A percentile compares a stretch with the other conserved stretches of the same genome.
phyloP scores from a whole-genome alignment of 2,329 filamentous ascomycete genomes.

The Curvularia sp. region DNA sequence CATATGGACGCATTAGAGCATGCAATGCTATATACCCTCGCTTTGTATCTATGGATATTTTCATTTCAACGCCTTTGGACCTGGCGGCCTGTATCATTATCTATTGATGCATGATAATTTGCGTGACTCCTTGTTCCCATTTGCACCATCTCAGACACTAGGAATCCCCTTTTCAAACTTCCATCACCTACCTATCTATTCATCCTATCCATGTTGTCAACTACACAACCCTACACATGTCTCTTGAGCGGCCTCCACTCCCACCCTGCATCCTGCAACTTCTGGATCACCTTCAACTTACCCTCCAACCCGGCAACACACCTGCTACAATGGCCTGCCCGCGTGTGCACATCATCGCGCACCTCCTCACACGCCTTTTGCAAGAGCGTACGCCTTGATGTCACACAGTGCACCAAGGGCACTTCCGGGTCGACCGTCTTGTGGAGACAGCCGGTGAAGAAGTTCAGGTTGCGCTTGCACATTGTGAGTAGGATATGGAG shows the following conservation, averaged over 20 bases:
- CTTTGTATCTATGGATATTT: slow-evolving; percentile 1
- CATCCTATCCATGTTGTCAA: no score
- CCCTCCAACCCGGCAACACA: neutral
- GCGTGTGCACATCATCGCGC: neutral
- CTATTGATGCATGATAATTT: no score
- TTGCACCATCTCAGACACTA: no score
- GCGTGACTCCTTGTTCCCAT: no score
- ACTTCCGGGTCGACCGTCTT: neutral
- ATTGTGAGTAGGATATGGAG: neutral
- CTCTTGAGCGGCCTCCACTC: neutral
- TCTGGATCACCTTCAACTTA: neutral
- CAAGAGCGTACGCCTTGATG: neutral
- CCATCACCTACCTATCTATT: neutral
- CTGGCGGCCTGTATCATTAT: neutral
- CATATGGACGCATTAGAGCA: neutral
- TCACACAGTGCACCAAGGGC: neutral
- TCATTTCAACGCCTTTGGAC: neutral
- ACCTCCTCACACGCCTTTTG: neutral
- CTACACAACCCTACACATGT: neutral
- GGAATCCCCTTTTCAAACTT: neutral
- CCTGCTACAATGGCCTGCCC: neutral
- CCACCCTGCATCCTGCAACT: neutral
- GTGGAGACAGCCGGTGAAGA: neutral
- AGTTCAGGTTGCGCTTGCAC: neutral
- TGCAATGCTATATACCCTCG: slow-evolving; percentile 6